Evolutionary conservation across 768 basidiomycete species (phyloP).

Genomic region (Phaeotremella skinneri): DNA sequence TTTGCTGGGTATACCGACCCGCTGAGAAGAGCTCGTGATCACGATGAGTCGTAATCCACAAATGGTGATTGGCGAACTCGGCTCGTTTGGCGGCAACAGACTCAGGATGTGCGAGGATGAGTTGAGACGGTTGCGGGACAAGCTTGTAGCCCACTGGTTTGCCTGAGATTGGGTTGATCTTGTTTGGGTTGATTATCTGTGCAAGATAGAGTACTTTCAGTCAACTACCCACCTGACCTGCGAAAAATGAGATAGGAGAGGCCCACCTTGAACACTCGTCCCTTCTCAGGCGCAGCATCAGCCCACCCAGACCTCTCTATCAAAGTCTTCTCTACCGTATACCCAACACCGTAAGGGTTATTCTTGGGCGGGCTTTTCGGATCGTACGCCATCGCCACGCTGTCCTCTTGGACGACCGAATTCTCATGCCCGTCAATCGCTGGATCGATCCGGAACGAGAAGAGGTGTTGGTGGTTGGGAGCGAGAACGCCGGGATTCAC

Average conservation of each 20-base stretch:
- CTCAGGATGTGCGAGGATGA: constrained; percentile 34
- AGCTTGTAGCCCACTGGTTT: constrained; percentile 44
- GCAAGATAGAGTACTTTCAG: background rate
- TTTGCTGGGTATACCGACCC: constrained; percentile 43
- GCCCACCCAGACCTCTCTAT: constrained; percentile 33
- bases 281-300: constrained; percentile 36
- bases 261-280: constrained; percentile 36
- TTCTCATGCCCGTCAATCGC: constrained; percentile 37
- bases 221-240: background rate
- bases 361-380: constrained; percentile 17
- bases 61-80: constrained; percentile 37
- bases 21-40: constrained; percentile 42
- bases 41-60: constrained; percentile 7
- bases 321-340: constrained; percentile 26
- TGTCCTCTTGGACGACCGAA: constrained; percentile 42
- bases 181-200: constrained; percentile 36
- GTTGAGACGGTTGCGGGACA: constrained; percentile 36
- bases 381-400: constrained; percentile 20
- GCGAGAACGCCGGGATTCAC: constrained; percentile 40
- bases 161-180: constrained; percentile 34
- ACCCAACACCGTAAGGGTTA: constrained; percentile 32
- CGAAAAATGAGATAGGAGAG: background rate
- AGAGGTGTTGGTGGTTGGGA: constrained; percentile 40
- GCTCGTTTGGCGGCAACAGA: constrained; percentile 34
- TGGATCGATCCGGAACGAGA: constrained; percentile 42